Evolutionary conservation across 805 yeast genomes (phyloP).

Genomic region (Candida pseudofarinosa): DNA sequence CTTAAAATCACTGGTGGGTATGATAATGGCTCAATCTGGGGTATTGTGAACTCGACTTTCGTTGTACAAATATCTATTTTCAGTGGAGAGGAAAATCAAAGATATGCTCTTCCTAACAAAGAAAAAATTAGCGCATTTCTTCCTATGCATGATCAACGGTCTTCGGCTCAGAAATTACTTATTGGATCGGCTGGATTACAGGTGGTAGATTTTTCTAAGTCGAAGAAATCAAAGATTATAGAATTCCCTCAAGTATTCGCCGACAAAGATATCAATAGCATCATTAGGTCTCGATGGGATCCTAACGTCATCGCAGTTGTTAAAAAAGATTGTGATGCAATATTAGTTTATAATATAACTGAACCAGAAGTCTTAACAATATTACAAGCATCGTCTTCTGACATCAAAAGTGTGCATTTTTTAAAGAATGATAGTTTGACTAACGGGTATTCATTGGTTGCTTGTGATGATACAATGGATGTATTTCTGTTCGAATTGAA

Average conservation of each 20-base stretch:
- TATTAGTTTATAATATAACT: conserved; percentile 31
- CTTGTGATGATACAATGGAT: conserved; percentile 27
- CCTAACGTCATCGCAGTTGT: conserved; percentile 32
- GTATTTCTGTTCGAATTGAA: conserved; percentile 19
- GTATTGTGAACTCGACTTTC: conserved; percentile 9
- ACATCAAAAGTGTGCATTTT: conserved; percentile 23
- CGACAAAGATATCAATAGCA: conserved; percentile 26
- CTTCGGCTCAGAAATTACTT: conserved; percentile 11
- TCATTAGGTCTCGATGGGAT: conserved; percentile 27
- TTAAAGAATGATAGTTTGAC: conserved; percentile 9
- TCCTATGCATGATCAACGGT: conserved; percentile 11
- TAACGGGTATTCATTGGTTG: conserved; percentile 22
- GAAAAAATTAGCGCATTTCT: conserved; percentile 17
- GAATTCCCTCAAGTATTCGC: conserved; percentile 29
- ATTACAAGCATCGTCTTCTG: conserved; percentile 25
- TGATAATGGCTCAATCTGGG: conserved; percentile 20
- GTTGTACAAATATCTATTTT: conserved; percentile 22
- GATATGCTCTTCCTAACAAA: conserved; percentile 17
- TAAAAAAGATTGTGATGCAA: conserved; percentile 21
- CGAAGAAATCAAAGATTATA: conserved; percentile 21
- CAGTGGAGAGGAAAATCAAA: conserved; percentile 20
- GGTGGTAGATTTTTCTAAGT: conserved; percentile 22
- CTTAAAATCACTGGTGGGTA: conserved; percentile 13
- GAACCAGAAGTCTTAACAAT: conserved; percentile 25
- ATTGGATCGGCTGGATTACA: conserved; percentile 27